A percentile compares a stretch with the other conserved stretches of the same genome.
Evolutionary conservation across 345 rosid genomes (phyloP).

Genomic region (Moringa oleifera): DNA sequence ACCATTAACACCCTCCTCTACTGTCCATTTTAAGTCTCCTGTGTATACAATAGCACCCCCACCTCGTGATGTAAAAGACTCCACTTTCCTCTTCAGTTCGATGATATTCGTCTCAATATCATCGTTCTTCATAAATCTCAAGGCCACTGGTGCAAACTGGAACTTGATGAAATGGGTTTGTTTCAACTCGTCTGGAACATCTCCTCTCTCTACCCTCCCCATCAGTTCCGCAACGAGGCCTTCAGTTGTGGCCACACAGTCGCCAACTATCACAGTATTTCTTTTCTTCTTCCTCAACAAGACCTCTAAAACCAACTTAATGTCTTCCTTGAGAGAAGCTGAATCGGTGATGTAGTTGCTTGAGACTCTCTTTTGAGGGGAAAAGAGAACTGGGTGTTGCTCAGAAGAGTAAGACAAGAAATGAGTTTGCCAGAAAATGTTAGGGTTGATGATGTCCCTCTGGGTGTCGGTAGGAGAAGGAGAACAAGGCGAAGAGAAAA

Average conservation of each 20-base stretch:
- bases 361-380: slow-evolving; percentile 36
- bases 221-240: slow-evolving; percentile 50
- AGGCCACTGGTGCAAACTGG: slow-evolving; percentile 54
- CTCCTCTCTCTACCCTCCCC: slow-evolving; percentile 61
- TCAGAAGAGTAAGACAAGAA: slow-evolving; percentile 48
- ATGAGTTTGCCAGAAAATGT: slow-evolving; percentile 52
- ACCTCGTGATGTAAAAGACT: slow-evolving; percentile 33
- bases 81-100: slow-evolving; percentile 58
- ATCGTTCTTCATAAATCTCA: slow-evolving; percentile 63
- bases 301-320: slow-evolving; percentile 61
- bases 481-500: slow-evolving; percentile 86
- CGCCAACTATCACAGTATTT: slow-evolving; percentile 75
- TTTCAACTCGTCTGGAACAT: slow-evolving; percentile 64
- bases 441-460: slow-evolving; percentile 37
- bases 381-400: slow-evolving; percentile 40
- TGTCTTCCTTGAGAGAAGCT: slow-evolving; percentile 44
- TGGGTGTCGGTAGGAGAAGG: slow-evolving; percentile 48
- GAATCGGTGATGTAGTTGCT: slow-evolving; percentile 26
- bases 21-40: slow-evolving; percentile 80
- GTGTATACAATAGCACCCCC: slow-evolving; percentile 67
- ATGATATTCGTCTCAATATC: slow-evolving; percentile 51
- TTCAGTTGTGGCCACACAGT: slow-evolving; percentile 48
- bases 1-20: slow-evolving; percentile 20
- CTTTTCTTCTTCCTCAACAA: slow-evolving; percentile 56
- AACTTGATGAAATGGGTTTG: slow-evolving; percentile 55